Base-by-base conservation (phyloP, 2,329 filamentous ascomycete species). In the Aspergillus tamarii region DNA sequence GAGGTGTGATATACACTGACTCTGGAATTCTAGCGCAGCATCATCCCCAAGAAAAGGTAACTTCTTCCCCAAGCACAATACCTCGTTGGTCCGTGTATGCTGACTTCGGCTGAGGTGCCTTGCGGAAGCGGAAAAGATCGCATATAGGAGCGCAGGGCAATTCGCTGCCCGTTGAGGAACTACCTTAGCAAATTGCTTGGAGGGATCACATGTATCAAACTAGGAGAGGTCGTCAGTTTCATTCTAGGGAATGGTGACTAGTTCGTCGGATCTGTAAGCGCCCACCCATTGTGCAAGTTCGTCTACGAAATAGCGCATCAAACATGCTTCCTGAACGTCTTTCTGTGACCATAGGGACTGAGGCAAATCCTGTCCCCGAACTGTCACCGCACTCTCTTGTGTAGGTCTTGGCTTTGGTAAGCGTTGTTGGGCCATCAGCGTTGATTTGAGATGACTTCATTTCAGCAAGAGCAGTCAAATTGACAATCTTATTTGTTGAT, bases 131-230 rank as follows among this genome's bases (percentile, higher is more conserved):
- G 77, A 75, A 30, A 78, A 71, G 26, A 78, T 70, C 14, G 74
- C 74, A 57, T 76, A 72, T 63, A 76, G 65, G 10, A 84, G 69
- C 21, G 82, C 74, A 0, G 79, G 76, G 28, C 77, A 80, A n/a
- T 68, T 63, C 2, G 74, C 70, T 2, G 79, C 80, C 36, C 79
- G 67, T 43, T 77, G 76, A 0, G 80, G 80, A 3, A 81, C 77
- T 30, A 78, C 74, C 2, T 72, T 68, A 2, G 73, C 73, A 61
- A 82, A 82, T 64, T 80, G 76, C 9, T 73, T 71, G 6, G 74
- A 69, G 3, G 72, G 73, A 57, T 82, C 80, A 62, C 79, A 81
- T 1, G 78, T 70, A 60, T 82, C 80, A 61, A 82, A 77, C 66
- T 69, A 45, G 19, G 32, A 4, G 26, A 10, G 14, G 30, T 19